phyloP scores from a whole-genome alignment of 768 basidiomycete genomes.

The Naganishia kalamii region DNA sequence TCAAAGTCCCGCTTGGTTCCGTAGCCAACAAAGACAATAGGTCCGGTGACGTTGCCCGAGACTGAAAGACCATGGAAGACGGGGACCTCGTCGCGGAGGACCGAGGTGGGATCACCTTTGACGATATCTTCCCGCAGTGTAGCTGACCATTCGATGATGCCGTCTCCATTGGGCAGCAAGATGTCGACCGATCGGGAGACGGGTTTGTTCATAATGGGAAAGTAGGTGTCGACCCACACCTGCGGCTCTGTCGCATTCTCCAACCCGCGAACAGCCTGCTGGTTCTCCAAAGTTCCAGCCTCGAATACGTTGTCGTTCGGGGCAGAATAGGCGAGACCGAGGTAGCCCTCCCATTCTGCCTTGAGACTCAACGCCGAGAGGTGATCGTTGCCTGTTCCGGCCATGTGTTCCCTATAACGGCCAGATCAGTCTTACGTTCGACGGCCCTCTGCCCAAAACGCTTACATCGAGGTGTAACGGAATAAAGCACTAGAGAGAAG shows the following conservation, averaged over 20 bases:
- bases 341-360: slow-evolving; percentile 39
- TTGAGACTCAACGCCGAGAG: slow-evolving; percentile 41
- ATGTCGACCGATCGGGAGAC: slow-evolving; percentile 64
- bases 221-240: slow-evolving; percentile 56
- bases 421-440: neutral
- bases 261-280: slow-evolving; percentile 23
- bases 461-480: slow-evolving; percentile 35
- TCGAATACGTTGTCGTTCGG: slow-evolving; percentile 38
- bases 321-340: slow-evolving; percentile 35
- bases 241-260: slow-evolving; percentile 15
- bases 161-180: slow-evolving; percentile 53
- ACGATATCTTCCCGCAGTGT: slow-evolving; percentile 70
- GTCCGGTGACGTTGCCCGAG: slow-evolving; percentile 60
- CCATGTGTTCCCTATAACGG: slow-evolving; percentile 32
- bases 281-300: slow-evolving; percentile 36
- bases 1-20: slow-evolving; percentile 70
- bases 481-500: slow-evolving; percentile 29
- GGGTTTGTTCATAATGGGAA: slow-evolving; percentile 76
- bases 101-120: slow-evolving; percentile 65
- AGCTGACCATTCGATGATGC: slow-evolving; percentile 57
- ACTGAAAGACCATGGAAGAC: slow-evolving; percentile 82
- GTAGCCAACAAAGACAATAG: slow-evolving; percentile 67
- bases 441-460: neutral
- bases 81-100: slow-evolving; percentile 62
- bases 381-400: slow-evolving; percentile 42